Conservation (phyloP, 441 rosid genomes). For the Adansonia madagascariensis region DNA sequence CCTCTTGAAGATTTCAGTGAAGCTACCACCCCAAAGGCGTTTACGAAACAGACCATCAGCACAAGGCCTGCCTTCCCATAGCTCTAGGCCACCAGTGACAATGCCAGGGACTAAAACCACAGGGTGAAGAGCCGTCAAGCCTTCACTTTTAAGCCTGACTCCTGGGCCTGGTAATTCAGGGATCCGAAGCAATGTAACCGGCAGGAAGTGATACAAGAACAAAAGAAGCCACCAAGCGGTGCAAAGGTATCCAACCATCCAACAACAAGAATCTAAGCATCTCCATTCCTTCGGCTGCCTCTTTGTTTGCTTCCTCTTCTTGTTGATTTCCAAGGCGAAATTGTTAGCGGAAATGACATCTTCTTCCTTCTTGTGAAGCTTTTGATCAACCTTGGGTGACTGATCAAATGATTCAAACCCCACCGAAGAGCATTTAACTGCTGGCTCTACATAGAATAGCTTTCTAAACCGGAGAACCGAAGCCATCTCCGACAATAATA, state of each 20-base stretch:
- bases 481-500: conserved; percentile 36
- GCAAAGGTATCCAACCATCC: conserved; percentile 61
- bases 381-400: conserved; percentile 25
- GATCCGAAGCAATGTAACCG: conserved; percentile 48
- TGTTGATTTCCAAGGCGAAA: conserved; percentile 25
- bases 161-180: conserved; percentile 64
- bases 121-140: conserved; percentile 55
- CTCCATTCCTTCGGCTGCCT: conserved; percentile 41
- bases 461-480: conserved; percentile 50
- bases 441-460: conserved; percentile 41
- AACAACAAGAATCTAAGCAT: conserved; percentile 51
- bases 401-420: conserved; percentile 33
- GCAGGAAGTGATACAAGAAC: conserved; percentile 51
- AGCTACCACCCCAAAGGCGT: conserved; percentile 73
- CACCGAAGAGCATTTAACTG: conserved; percentile 26
- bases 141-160: conserved; percentile 52
- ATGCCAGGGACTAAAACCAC: conserved; percentile 78
- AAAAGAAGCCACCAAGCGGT: conserved; percentile 61
- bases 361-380: conserved; percentile 34
- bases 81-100: conserved; percentile 66
- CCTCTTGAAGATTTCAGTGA: conserved; percentile 64
- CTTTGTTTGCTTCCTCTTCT: conserved; percentile 29
- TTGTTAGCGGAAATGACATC: conserved; percentile 17
- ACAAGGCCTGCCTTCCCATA: conserved; percentile 74
- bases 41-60: conserved; percentile 66